Evolutionary conservation across 2,329 filamentous ascomycete species (phyloP).

Genomic region (Xylariaceae sp.): DNA sequence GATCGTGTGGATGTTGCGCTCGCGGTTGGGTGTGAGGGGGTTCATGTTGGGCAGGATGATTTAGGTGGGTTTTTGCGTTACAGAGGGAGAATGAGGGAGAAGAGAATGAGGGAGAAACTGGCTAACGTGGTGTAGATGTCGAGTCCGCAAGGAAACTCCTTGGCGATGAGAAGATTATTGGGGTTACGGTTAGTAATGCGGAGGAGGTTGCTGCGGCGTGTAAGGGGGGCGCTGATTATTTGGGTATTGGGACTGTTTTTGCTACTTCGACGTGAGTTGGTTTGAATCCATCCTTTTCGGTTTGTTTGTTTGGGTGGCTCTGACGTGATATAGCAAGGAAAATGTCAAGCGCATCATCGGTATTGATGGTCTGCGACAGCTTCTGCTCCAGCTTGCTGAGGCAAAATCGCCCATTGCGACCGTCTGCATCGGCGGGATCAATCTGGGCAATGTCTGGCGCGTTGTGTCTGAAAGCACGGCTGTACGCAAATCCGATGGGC

Average conservation of each 20-base stretch:
- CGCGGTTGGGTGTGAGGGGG: conserved; percentile 81
- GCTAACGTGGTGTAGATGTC: conserved; percentile 42
- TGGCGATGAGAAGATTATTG: conserved; percentile 74
- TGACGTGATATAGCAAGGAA: conserved; percentile 57
- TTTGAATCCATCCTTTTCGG: neutral
- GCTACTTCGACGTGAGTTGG: conserved; percentile 67
- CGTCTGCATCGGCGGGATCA: conserved; percentile 88
- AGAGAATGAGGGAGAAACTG: no score
- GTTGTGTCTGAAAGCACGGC: conserved; percentile 64
- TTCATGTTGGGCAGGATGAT: conserved; percentile 94
- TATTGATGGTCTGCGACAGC: conserved; percentile 61
- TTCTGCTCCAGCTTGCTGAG: conserved; percentile 56
- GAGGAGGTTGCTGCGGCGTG: conserved; percentile 70
- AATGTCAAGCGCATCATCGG: conserved; percentile 81
- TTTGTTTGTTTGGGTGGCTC: neutral
- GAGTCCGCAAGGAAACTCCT: conserved; percentile 64
- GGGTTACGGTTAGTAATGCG: conserved; percentile 73
- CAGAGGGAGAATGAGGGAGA: no score
- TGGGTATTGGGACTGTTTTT: conserved; percentile 87
- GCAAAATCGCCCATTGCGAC: conserved; percentile 47
- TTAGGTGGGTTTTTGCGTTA: conserved; percentile 58
- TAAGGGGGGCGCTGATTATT: conserved; percentile 74
- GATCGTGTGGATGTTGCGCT: conserved; percentile 86
- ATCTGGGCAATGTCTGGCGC: conserved; percentile 65
- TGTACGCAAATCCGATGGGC: conserved; percentile 40